Evolutionary conservation across 2,329 filamentous ascomycete species (phyloP).

Genomic region (Fusarium tjaetaba): DNA sequence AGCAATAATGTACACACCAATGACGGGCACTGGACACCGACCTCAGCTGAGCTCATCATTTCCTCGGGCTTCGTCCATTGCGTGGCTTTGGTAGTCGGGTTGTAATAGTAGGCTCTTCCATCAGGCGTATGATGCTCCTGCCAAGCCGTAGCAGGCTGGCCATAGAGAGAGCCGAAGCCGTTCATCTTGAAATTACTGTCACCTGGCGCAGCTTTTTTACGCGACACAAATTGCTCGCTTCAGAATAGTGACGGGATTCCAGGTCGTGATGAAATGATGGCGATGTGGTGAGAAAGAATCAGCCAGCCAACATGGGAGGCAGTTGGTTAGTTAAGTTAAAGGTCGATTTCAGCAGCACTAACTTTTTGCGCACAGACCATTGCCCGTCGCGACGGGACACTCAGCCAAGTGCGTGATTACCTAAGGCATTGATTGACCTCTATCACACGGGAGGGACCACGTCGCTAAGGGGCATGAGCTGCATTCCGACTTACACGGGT

Average conservation of each 20-base stretch:
- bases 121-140: slow-evolving; percentile 83
- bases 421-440: slow-evolving; percentile 2
- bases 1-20: slow-evolving; percentile 7
- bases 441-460: slow-evolving; percentile 23
- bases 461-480: slow-evolving; percentile 35
- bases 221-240: slow-evolving; percentile 8
- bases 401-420: slow-evolving; percentile 1
- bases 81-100: slow-evolving; percentile 83
- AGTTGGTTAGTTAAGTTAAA: background rate
- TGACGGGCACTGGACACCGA: slow-evolving; percentile 50
- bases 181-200: slow-evolving; percentile 61
- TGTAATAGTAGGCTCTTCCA: slow-evolving; percentile 91
- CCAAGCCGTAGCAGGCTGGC: slow-evolving; percentile 71
- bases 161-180: slow-evolving; percentile 60
- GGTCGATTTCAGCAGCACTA: slow-evolving; percentile 22
- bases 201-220: background rate
- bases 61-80: slow-evolving; percentile 96
- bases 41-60: slow-evolving; percentile 84
- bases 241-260: background rate
- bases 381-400: slow-evolving; percentile 1
- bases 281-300: slow-evolving; percentile 16
- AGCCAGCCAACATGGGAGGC: slow-evolving; percentile 24
- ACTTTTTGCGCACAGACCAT: slow-evolving; percentile 43
- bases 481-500: slow-evolving; percentile 38
- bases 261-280: background rate